These are phyloP conservation scores for Elsinoe fawcettii DNA, from an alignment of 2,329 filamentous ascomycete genomes.

Conservation along the genomic window DNA sequence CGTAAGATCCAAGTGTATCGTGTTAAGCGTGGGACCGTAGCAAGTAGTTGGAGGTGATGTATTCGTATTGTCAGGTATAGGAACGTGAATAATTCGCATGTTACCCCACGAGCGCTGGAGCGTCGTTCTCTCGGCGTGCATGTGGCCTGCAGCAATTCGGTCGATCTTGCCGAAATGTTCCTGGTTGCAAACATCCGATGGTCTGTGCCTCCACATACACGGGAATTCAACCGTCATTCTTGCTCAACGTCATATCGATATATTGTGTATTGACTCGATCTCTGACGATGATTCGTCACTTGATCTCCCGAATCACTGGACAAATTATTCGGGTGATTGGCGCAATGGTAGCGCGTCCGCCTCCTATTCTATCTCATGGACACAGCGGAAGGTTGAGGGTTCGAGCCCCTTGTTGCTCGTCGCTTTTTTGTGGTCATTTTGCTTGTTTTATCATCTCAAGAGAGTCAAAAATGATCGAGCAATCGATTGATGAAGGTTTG, in stretches of 20 bases:
- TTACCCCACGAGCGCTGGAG: constrained; percentile 10
- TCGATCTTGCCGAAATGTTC: not conserved
- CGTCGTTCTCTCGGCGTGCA: constrained; percentile 1
- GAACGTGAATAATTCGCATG: not conserved
- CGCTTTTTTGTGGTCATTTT: not conserved
- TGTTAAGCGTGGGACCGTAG: too few species aligned
- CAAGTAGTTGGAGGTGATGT: too few species aligned
- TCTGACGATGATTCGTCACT: too few species aligned
- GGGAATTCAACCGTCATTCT: too few species aligned
- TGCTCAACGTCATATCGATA: too few species aligned
- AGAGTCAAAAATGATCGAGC: too few species aligned
- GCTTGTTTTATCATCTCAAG: too few species aligned
- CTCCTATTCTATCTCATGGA: not conserved
- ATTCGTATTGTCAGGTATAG: not conserved
- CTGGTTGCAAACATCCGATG: not conserved
- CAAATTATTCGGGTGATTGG: not conserved
- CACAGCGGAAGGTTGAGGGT: constrained; percentile 8
- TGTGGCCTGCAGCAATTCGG: not conserved
- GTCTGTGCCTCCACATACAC: not conserved
- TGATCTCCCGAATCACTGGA: too few species aligned
- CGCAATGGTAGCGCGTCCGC: constrained; percentile 12
- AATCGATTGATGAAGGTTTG: too few species aligned
- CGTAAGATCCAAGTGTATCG: not conserved
- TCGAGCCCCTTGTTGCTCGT: constrained; percentile 1
- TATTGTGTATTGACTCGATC: too few species aligned